These are phyloP conservation scores for Cystobasidium tubakii DNA, from an alignment of 768 basidiomycete species.

Conservation along the genomic window DNA sequence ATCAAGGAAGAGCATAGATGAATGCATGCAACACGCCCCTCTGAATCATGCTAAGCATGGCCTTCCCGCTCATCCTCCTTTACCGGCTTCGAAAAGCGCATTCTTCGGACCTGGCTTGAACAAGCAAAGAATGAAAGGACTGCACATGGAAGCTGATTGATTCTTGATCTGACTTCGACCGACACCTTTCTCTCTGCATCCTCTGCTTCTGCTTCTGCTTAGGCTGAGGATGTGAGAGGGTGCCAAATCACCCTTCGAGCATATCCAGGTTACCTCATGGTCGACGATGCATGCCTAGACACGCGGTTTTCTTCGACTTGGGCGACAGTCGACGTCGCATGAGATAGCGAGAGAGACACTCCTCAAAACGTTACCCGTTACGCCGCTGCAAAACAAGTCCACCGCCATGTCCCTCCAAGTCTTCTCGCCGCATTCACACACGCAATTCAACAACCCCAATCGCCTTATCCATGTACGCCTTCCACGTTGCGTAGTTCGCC, in stretches of 20 bases:
- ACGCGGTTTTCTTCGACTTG: too few relatives aligned
- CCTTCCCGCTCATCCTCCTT: neutral
- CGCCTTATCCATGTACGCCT: conserved; percentile 32
- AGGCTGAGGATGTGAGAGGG: too few relatives aligned
- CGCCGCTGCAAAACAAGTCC: neutral
- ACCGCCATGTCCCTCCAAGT: conserved; percentile 9
- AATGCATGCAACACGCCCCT: too few relatives aligned
- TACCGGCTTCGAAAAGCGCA: neutral
- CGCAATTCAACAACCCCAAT: conserved; percentile 19
- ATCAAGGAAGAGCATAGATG: too few relatives aligned
- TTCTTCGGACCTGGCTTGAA: neutral
- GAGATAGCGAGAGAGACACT: too few relatives aligned
- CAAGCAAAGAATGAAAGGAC: neutral
- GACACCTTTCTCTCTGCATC: too few relatives aligned
- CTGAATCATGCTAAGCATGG: neutral
- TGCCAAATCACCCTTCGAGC: too few relatives aligned
- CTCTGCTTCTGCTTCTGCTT: too few relatives aligned
- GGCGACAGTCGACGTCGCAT: too few relatives aligned
- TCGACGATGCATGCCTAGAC: too few relatives aligned
- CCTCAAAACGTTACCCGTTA: neutral
- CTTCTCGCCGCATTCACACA: neutral
- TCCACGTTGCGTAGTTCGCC: conserved; percentile 23
- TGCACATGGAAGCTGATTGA: neutral
- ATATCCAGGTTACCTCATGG: too few relatives aligned
- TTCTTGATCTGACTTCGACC: neutral